These are phyloP conservation scores for Striga asiatica DNA, from an alignment of 257 asterid genomes.

Conservation along the genomic window DNA sequence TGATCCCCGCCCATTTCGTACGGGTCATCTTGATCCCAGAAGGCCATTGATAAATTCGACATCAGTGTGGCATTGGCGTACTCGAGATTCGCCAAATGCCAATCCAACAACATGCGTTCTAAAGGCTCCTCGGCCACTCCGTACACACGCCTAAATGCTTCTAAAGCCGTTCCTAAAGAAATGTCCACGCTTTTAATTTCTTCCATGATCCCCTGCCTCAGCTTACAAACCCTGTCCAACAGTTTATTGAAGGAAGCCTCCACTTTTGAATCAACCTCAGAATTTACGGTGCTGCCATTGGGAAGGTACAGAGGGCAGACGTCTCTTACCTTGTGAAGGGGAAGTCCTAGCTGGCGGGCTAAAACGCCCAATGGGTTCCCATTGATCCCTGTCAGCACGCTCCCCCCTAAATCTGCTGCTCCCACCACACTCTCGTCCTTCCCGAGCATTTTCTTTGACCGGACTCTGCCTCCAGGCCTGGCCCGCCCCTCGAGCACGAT, in stretches of 20 bases:
- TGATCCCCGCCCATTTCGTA: conserved; percentile 99
- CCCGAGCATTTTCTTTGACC: conserved; percentile 70
- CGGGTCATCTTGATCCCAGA: conserved; percentile 99
- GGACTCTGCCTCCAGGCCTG: conserved; percentile 85
- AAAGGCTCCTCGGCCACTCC: conserved; percentile 82
- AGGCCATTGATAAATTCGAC: conserved; percentile 88
- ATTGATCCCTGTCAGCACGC: conserved; percentile 89
- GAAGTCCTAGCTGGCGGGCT: conserved; percentile 78
- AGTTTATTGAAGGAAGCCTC: conserved; percentile 79
- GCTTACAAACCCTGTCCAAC: conserved; percentile 95
- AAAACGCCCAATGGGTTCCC: conserved; percentile 95
- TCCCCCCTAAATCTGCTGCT: conserved; percentile 96
- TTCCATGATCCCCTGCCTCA: conserved; percentile 83
- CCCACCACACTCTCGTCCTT: conserved; percentile 38
- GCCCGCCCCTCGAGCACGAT: conserved; percentile 79
- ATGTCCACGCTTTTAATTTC: conserved; percentile 74
- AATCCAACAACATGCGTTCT: conserved; percentile 87
- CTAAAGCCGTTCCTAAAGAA: conserved; percentile 76
- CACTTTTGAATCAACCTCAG: conserved; percentile 77
- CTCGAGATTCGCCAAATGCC: conserved; percentile 99
- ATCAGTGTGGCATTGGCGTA: conserved; percentile 92
- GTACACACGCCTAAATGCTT: conserved; percentile 73
- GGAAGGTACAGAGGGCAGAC: conserved; percentile 88
- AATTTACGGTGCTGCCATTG: conserved; percentile 67
- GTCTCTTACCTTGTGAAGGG: conserved; percentile 96